phyloP scores from a whole-genome alignment of 1,139 yeast species.

The Suhomyces ambrosiae region DNA sequence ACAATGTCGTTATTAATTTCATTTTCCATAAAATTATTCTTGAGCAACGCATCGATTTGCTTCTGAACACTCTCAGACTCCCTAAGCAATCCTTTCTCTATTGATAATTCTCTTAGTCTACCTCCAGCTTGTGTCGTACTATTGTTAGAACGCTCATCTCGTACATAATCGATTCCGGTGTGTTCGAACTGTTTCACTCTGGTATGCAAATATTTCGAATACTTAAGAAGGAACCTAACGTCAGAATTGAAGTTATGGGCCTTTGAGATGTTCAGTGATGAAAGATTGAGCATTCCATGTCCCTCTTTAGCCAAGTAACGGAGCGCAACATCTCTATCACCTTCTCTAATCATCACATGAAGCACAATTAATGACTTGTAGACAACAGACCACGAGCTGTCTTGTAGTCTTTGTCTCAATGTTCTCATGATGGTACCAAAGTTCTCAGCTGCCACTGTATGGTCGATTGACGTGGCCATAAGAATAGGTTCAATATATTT shows the following conservation, averaged over 20 bases:
- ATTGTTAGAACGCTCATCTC: constrained; percentile 62
- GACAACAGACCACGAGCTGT: constrained; percentile 87
- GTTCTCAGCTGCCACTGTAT: constrained; percentile 50
- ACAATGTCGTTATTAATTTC: constrained; percentile 83
- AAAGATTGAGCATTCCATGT: constrained; percentile 56
- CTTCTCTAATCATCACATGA: constrained; percentile 92
- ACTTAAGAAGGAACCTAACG: constrained; percentile 63
- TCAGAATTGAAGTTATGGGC: constrained; percentile 48
- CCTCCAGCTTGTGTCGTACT: constrained; percentile 56
- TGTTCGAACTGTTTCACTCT: constrained; percentile 70
- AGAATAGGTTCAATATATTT: constrained; percentile 93
- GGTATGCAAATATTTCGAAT: constrained; percentile 68
- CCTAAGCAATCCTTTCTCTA: constrained; percentile 81
- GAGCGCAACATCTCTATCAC: constrained; percentile 72
- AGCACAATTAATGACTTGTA: constrained; percentile 82
- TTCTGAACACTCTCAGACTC: constrained; percentile 84
- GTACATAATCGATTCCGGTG: constrained; percentile 74
- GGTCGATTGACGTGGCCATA: constrained; percentile 62
- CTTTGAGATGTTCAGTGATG: constrained; percentile 33
- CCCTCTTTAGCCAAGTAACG: constrained; percentile 61
- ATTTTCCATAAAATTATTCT: constrained; percentile 71
- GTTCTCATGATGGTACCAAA: constrained; percentile 70
- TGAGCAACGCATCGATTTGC: constrained; percentile 75
- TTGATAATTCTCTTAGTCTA: constrained; percentile 60
- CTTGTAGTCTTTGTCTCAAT: constrained; percentile 62